These are phyloP conservation scores for Rhododendron kiyosumense DNA, from an alignment of 148 eudicot genomes.

Conservation along the genomic window DNA sequence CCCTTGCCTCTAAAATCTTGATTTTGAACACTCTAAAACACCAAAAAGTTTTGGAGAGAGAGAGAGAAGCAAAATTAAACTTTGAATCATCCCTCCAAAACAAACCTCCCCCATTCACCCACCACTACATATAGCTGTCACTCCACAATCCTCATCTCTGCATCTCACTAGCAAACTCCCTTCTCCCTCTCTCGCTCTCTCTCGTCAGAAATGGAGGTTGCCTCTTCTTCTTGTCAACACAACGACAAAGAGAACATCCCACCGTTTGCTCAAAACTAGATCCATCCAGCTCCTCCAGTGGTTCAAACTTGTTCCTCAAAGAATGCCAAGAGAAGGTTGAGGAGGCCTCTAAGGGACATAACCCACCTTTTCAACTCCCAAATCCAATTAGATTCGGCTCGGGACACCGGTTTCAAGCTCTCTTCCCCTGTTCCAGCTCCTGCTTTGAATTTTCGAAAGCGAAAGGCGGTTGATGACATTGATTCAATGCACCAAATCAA, in stretches of 20 bases:
- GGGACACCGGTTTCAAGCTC: background rate
- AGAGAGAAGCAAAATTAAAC: background rate
- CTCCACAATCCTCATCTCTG: background rate
- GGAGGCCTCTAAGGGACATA: constrained; percentile 23
- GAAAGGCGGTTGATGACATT: background rate
- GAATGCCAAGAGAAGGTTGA: constrained; percentile 7
- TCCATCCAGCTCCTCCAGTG: background rate
- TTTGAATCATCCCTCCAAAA: constrained; percentile 4
- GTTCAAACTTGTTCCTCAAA: background rate
- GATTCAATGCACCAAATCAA: background rate
- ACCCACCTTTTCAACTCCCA: constrained; percentile 13
- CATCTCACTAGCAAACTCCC: background rate
- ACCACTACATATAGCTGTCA: background rate
- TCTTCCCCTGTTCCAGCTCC: background rate
- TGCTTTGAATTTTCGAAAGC: constrained; percentile 5
- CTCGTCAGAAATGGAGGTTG: background rate
- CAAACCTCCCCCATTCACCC: background rate
- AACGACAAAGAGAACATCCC: constrained; percentile 17
- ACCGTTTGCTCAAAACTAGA: background rate
- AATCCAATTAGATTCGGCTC: background rate
- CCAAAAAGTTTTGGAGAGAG: background rate
- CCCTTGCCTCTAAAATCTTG: background rate
- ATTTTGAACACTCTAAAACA: background rate
- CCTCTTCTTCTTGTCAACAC: background rate
- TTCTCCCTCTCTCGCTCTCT: background rate